Evolutionary conservation across 176 grass and related monocot genomes (phyloP), one percentile per base, ranked within the genome.

Genomic region (Elaeis guineensis): DNA sequence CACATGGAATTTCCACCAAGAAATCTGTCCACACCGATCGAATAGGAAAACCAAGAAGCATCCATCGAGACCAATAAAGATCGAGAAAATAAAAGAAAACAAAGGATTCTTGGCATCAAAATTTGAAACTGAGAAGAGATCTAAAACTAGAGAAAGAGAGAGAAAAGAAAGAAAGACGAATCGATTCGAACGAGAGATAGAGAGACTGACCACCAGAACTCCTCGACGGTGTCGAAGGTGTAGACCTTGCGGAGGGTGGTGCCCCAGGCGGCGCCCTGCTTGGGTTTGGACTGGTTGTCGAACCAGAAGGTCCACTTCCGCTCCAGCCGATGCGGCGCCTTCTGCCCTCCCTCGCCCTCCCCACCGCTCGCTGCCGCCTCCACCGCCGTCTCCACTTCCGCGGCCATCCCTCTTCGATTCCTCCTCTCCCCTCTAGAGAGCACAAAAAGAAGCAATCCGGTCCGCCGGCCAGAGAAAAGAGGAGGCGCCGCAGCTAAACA

Each of bases 241-340:
- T 98, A 92, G 11, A 78, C 70, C 74, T 89, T 98, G 5, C 85
- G 75, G 63, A 98, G 93, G 61, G 93, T 76, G 67, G 67, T 74
- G 8, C 94, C 94, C 94, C 94, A 99, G 4, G 84, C 87, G 28
- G 93, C 93, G 67, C 93, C 93, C 5, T 86, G 93, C 70, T 92
- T 98, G 29, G 93, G 80, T 73, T 90, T 98, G 2, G 82, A 74
- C 66, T 89, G 87, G 73, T 92, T 86, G 69, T 92, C 93, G 66
- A 85, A 92, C 93, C 93, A 92, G 84, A 92, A 92, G 21, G 87
- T 83, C 94, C 94, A 99, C 75, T 77, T 86, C 77, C 94, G 72
- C 64, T 93, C 78, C 48, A 99, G 82, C 58, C 69, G 84, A 73
- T 99, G 94, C 66, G 77, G 82, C 3, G 2, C 79, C 59, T 63